These are phyloP conservation scores for Magnusiomyces paraingens DNA, from an alignment of 1,139 yeast species.

Conservation along the genomic window DNA sequence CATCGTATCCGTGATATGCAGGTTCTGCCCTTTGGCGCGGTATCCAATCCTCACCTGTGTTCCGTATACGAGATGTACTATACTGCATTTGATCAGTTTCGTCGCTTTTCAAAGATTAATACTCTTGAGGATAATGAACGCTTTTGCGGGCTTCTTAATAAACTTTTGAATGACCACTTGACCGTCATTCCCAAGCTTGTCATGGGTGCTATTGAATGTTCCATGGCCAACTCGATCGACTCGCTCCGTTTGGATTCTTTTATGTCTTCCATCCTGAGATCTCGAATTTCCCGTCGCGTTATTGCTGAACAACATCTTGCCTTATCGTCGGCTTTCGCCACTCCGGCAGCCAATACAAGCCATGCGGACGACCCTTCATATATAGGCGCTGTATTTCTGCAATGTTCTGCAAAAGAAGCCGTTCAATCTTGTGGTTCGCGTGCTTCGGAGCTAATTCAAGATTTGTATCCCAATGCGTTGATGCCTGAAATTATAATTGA, in stretches of 20 bases:
- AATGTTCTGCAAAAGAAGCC: conserved; percentile 69
- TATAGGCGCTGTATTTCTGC: conserved; percentile 80
- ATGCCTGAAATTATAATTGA: conserved; percentile 73
- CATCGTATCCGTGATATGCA: conserved; percentile 76
- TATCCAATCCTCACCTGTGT: conserved; percentile 76
- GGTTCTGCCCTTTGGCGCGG: conserved; percentile 72
- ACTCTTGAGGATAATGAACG: conserved; percentile 65
- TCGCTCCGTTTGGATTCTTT: conserved; percentile 59
- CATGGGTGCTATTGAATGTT: conserved; percentile 87
- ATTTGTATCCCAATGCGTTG: conserved; percentile 44
- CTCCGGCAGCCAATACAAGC: conserved; percentile 25
- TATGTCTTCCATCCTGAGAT: conserved; percentile 69
- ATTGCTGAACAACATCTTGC: conserved; percentile 87
- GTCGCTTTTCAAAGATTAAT: conserved; percentile 61
- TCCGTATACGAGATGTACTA: conserved; percentile 87
- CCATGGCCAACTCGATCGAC: conserved; percentile 57
- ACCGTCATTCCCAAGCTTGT: conserved; percentile 78
- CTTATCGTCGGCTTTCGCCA: conserved; percentile 55
- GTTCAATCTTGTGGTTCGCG: conserved; percentile 51
- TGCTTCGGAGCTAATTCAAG: conserved; percentile 36
- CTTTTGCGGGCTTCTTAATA: conserved; percentile 58
- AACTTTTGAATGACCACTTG: conserved; percentile 65
- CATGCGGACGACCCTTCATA: conserved; percentile 49
- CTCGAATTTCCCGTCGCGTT: conserved; percentile 82
- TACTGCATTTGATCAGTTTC: conserved; percentile 75